Base-by-base conservation (phyloP, 192 early-diverging fungal genomes). In the Gaertneriomyces semiglobifer region DNA sequence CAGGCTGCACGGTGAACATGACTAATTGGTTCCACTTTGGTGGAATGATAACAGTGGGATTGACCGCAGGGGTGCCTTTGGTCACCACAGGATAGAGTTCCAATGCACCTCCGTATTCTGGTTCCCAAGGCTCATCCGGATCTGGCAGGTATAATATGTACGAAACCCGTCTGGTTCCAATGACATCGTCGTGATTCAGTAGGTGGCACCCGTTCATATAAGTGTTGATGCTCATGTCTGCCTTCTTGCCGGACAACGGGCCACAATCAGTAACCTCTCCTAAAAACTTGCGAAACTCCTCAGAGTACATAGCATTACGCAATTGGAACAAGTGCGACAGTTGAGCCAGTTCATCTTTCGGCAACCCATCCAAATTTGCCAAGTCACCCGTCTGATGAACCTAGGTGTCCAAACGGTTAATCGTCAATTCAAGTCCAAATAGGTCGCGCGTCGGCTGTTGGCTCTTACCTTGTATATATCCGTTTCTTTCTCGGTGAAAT, bases 401-500 rank as follows among this genome's bases (percentile, higher is more conserved):
- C 20, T 53, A n/a, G 9, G 2, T 50, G 16, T 18, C 12, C 48
- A 12, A 50, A 50, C 48, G 16, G 48, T 50, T 18, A 50, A 1
- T 18, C 12, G 16, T 50, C 18, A 50, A 50, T 50, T 12, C 44
- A 14, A 6, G 10, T 14, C 54, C 4, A 62, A 53, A 39, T 4
- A 41, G 11, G 53, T 62, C 14, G 11, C n/a, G 3, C 19, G 2
- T n/a, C 14, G 3, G 11, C 12, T 33, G 2, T 2, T 2, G 16
- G 9, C 18, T 39, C 3, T 20, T 39, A 74, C 64, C 73, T 88
- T 88, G 82, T 90, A 90, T 41, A 92, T 91, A 59, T 92, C 91
- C 1, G 91, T 92, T 67, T 92, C 91, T 77, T 92, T 92, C n/a
- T 76, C 70, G 7, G 89, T 91, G 61, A 88, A 90, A 56, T 87